Conservation (phyloP, 2,329 filamentous ascomycete species). For the Neonectria hederae region DNA sequence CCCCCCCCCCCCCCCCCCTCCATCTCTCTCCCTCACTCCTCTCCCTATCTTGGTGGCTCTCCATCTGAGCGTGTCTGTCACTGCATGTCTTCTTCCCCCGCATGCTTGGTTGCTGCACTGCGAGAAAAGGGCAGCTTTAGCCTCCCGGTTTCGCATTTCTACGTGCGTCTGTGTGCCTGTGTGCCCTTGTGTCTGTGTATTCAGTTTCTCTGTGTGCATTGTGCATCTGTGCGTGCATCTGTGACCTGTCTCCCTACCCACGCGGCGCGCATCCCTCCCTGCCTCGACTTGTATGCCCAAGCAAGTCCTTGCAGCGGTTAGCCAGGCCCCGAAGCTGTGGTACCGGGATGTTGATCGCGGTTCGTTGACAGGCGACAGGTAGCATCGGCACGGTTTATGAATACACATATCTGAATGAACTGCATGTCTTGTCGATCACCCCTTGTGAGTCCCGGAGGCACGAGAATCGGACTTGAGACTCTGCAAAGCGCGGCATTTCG, state of each 20-base stretch:
- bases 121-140: not conserved
- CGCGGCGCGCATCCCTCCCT: not conserved
- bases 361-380: not conserved
- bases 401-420: not conserved
- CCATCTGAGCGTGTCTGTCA: not conserved
- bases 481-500: not conserved
- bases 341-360: not conserved
- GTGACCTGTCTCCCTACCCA: not conserved
- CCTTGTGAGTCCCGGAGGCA: not conserved
- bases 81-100: not conserved
- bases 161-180: not conserved
- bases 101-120: not conserved
- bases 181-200: not conserved
- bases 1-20: not conserved
- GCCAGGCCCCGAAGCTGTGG: not conserved
- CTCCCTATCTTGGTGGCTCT: not conserved
- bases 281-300: not conserved
- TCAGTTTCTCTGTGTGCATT: not conserved
- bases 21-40: not conserved
- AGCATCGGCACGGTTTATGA: not conserved
- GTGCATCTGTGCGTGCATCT: not conserved
- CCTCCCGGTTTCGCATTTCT: not conserved
- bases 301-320: not conserved
- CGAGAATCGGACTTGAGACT: not conserved
- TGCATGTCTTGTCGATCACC: slow-evolving; percentile 9